Evolutionary conservation across 208 protist species (phyloP).

Genomic region (Kentomonas sorsogonicus): DNA sequence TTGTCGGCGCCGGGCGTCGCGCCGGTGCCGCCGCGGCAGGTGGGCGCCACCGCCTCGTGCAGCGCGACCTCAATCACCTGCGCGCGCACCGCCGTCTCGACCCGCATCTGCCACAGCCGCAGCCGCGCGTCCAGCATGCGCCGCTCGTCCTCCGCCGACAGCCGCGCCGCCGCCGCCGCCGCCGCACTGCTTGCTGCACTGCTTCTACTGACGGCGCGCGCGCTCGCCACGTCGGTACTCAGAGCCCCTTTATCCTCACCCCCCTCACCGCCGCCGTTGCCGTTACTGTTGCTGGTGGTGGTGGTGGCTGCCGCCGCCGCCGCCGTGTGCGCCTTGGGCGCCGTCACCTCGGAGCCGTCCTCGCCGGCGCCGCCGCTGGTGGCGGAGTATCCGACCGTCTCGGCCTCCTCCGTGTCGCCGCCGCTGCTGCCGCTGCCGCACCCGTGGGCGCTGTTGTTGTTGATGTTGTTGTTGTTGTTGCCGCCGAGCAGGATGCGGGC

Average conservation of each 20-base stretch:
- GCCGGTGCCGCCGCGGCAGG: neutral
- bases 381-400: no score
- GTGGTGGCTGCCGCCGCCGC: neutral
- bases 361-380: neutral
- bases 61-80: constrained; percentile 5
- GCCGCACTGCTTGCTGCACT: neutral
- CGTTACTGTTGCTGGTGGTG: neutral
- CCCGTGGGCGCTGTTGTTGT: neutral
- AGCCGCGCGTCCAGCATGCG: constrained; percentile 18
- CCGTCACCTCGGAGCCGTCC: constrained; percentile 9
- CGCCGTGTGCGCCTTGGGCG: neutral
- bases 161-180: neutral
- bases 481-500: neutral
- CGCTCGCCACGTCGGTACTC: constrained; percentile 5
- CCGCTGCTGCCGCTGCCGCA: no score
- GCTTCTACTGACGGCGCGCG: neutral
- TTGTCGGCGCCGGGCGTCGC: constrained; percentile 1
- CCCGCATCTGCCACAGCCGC: constrained; percentile 15
- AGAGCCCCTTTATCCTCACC: neutral
- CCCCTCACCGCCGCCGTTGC: neutral
- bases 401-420: no score
- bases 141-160: constrained; percentile 34
- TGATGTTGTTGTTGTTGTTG: neutral
- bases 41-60: neutral
- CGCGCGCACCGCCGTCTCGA: constrained; percentile 12